Base-by-base conservation (phyloP, 1,139 yeast species). In the Hansenula sp. region DNA sequence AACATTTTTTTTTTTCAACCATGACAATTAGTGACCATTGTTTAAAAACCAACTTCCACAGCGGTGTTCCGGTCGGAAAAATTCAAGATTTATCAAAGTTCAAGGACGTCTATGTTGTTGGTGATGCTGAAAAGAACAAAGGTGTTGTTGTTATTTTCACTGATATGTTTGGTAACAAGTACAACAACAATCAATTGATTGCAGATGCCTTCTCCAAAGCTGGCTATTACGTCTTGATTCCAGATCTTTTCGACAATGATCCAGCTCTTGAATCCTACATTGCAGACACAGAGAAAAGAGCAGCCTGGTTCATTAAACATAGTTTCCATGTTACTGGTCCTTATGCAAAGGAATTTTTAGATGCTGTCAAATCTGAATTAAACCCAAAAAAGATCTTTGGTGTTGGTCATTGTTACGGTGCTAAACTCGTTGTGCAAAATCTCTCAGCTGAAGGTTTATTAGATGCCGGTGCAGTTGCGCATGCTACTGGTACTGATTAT, bases 331-430 rank as follows among this genome's bases (percentile, higher is more conserved):
- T 61, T 24, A 74, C 80, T 16, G 51, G 58, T 15, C 62, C 65
- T 4, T 50, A 72, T 24, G 65, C 68, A 25, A 69, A 71, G 40
- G 62, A 60, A 10, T 81, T 71, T 51, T 58, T 83, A 51, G 52
- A 55, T 2, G 57, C 59, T 4, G 62, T 81, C 47, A 72, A 68
- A 50, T 52, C 57, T 30, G 75, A 73, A 44, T 59, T 65, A 41
- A 60, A 67, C 5, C 85, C 89, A 11, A 65, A 71, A 45, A 76
- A 70, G 48, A 48, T 82, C 19, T 79, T 70, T 41, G 79, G 78
- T 27, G 65, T 83, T 43, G 96, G 96, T 19, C 81, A 85, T 71
- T 88, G 96, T 67, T 87, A 72, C 55, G 96, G 96, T 54, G 95
- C 88, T 41, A 82, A 80, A 62, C 79, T 67, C 51, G 78, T 74